Evolutionary conservation across 129 eudicot genomes (phyloP).

Genomic region (Chrysanthemum makinoi): DNA sequence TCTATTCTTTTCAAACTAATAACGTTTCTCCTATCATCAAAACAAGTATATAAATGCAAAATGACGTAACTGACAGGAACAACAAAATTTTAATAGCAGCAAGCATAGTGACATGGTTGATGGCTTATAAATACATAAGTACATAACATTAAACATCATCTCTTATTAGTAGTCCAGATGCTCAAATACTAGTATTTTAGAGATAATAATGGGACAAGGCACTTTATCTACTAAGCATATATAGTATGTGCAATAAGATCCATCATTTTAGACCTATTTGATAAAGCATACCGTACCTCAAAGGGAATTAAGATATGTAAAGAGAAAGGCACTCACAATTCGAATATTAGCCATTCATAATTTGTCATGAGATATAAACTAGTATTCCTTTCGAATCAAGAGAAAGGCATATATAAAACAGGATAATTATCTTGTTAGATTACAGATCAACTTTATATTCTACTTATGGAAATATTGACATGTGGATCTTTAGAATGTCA

Average conservation of each 20-base stretch:
- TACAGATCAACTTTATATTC: conserved; percentile 23
- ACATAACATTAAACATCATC: no score
- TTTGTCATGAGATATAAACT: neutral
- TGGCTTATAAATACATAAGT: no score
- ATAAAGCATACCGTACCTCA: conserved; percentile 18
- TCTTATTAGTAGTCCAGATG: no score
- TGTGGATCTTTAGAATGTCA: conserved; percentile 28
- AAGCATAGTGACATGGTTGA: no score
- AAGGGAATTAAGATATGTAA: conserved; percentile 19
- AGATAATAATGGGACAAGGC: no score
- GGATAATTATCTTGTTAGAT: conserved; percentile 19
- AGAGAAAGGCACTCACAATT: conserved; percentile 21
- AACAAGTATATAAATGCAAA: no score
- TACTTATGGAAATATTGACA: conserved; percentile 18
- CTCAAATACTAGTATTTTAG: no score
- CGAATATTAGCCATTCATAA: conserved; percentile 17
- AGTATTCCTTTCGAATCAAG: conserved; percentile 14
- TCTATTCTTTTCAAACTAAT: no score
- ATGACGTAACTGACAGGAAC: no score
- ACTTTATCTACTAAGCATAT: conserved; percentile 1
- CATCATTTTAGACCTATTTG: neutral
- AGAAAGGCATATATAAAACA: conserved; percentile 14
- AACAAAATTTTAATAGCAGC: no score
- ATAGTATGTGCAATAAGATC: neutral
- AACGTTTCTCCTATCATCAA: no score